Conservation (phyloP, 768 basidiomycete genomes). For the Boletus reticuloceps region DNA sequence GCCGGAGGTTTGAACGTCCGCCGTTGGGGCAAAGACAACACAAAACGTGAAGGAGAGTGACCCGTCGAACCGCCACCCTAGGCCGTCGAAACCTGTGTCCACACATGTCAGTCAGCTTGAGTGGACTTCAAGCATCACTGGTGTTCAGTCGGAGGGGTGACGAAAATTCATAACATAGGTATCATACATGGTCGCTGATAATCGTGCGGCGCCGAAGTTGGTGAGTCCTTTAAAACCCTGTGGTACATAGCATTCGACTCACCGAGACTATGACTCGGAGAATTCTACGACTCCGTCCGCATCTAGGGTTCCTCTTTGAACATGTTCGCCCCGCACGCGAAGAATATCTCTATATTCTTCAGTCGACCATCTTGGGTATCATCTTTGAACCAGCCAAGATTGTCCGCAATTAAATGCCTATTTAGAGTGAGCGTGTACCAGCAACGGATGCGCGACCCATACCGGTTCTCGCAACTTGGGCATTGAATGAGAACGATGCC, state of each 20-base stretch:
- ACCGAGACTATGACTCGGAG: conserved; percentile 25
- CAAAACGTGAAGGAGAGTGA: background rate
- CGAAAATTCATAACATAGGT: background rate
- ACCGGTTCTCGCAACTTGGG: conserved; percentile 88
- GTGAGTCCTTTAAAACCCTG: background rate
- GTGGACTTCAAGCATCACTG: background rate
- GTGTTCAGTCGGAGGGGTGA: background rate
- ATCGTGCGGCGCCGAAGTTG: background rate
- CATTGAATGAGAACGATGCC: conserved; percentile 93
- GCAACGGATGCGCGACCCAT: conserved; percentile 21
- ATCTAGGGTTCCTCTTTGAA: conserved; percentile 50
- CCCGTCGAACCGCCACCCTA: background rate
- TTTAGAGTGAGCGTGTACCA: background rate
- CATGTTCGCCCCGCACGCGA: conserved; percentile 72
- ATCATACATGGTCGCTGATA: conserved; percentile 5
- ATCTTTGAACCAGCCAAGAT: conserved; percentile 91
- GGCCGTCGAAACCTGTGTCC: background rate
- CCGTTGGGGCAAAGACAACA: background rate
- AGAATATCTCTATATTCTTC: conserved; percentile 80
- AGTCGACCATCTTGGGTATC: conserved; percentile 68
- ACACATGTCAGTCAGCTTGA: background rate
- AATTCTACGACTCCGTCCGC: conserved; percentile 57
- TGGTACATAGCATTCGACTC: background rate
- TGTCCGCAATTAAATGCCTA: conserved; percentile 86
- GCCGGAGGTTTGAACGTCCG: background rate